Base-by-base conservation (phyloP, 768 basidiomycete species). In the Megacollybia marginata region DNA sequence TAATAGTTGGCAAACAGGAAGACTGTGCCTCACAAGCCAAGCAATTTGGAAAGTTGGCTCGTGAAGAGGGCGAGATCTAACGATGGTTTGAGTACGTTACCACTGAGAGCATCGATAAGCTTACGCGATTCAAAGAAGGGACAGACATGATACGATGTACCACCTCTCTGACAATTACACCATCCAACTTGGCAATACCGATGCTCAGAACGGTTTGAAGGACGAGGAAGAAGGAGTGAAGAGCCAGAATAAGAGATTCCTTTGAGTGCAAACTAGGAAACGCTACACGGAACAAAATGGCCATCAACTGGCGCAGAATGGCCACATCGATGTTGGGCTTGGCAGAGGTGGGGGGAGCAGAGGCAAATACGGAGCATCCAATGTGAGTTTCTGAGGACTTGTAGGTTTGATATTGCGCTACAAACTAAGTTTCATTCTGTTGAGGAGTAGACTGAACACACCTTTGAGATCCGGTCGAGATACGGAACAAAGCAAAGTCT, bases 1-100 rank as follows among this genome's bases (percentile, higher is more conserved):
- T 89, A 87, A 62, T 97, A 95, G 56, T 91, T 93, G 28, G 71
- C 70, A 58, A 90, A 90, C 9, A 97, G 72, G 5, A 93, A 69
- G 2, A 83, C 50, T 0, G 88, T 91, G 2, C 94, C 95, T n/a
- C 85, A 78, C 0, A 85, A 70, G 10, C 94, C 94, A 15, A 97
- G 79, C 0, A 90, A 88, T 13, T 83, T 80, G 0, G 91, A 85
- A 10, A 97, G 80, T 59, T 97, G 94, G 8, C 85, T 84, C 1
- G 92, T 95, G 70, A 97, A 98, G 44, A 98, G 81, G 20, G 93
- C 65, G 38, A 96, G 71, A 63, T 97, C 94, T 15, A 97, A 80
- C 0, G 87, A 80, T 0, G 95, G 94, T 61, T 98, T 98, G 53
- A 94, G 80, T 33, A 96, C 62, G 63, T 98, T 98, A 5, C 94